Percentiles rank a stretch among this genome's conserved stretches.
Conservation (phyloP, 352 stramenopile species). For the Globisporangium sylvaticum region DNA sequence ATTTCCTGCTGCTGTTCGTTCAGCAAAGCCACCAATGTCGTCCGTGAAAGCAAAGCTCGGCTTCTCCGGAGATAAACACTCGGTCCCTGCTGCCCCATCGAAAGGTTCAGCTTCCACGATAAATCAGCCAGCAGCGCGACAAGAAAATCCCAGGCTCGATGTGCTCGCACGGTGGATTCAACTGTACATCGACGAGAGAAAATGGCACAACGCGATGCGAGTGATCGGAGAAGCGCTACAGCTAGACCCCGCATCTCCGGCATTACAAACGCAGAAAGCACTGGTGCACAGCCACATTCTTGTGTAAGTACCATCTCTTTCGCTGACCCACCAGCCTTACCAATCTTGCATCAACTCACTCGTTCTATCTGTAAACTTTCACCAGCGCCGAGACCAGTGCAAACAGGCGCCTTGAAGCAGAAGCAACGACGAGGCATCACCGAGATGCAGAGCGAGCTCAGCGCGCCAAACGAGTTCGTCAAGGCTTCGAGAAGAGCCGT, state of each 20-base stretch:
- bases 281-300: neutral
- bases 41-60: neutral
- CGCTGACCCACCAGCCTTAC: neutral
- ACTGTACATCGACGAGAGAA: neutral
- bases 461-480: neutral
- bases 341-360: neutral
- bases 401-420: neutral
- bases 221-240: conserved; percentile 3
- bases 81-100: neutral
- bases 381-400: neutral
- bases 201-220: conserved; percentile 1
- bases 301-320: neutral
- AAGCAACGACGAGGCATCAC: neutral
- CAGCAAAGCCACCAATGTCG: neutral
- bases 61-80: neutral
- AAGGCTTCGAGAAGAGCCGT: neutral
- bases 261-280: neutral
- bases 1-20: neutral
- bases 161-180: neutral
- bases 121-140: neutral
- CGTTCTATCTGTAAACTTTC: neutral
- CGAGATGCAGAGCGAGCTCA: neutral
- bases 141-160: neutral
- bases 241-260: neutral
- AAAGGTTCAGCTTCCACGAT: neutral